Percentiles rank a stretch among this genome's conserved stretches.
Conservation (phyloP, 345 rosid genomes). For the Gossypium arboreum region DNA sequence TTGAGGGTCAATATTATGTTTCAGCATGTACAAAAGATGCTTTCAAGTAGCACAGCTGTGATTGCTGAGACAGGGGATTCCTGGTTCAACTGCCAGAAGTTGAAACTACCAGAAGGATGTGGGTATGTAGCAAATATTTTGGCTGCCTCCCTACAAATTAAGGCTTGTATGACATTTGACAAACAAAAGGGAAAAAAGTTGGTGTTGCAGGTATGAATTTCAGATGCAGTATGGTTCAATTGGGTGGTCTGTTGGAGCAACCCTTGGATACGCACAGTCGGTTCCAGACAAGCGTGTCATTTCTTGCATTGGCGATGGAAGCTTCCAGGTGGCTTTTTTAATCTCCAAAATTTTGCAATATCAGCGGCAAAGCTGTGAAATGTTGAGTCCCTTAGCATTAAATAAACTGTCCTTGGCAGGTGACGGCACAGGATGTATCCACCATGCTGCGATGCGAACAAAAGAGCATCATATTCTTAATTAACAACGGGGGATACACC, state of each 20-base stretch:
- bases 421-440: background rate
- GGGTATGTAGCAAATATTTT: background rate
- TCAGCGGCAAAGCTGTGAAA: too few species aligned
- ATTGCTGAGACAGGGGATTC: constrained; percentile 6
- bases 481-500: background rate
- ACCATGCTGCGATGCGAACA: background rate
- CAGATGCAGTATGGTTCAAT: constrained; percentile 5
- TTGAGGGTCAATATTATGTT: background rate
- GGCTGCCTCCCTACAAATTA: too few species aligned
- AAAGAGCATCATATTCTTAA: background rate
- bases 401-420: background rate
- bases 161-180: too few species aligned
- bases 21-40: background rate
- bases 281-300: background rate
- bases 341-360: too few species aligned
- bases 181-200: too few species aligned
- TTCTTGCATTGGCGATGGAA: background rate
- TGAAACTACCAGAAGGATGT: background rate
- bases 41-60: background rate
- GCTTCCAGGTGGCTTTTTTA: background rate
- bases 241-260: constrained; percentile 3
- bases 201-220: background rate
- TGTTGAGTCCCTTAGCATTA: too few species aligned
- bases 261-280: background rate
- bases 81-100: constrained; percentile 3